phyloP scores from a whole-genome alignment of 2,329 filamentous ascomycete genomes.

The Fusarium sp. region DNA sequence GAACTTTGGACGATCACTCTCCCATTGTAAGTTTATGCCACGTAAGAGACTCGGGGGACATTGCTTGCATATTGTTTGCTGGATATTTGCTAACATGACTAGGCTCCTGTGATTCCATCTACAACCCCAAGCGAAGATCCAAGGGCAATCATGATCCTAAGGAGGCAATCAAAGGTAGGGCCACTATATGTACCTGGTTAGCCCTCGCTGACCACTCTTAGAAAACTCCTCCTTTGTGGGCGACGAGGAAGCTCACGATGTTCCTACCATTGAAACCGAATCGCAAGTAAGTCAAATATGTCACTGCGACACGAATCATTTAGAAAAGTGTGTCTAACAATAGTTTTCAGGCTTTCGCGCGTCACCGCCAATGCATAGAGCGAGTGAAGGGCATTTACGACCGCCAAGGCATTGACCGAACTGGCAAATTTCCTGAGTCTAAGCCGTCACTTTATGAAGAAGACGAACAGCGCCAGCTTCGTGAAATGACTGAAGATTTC shows the following conservation, averaged over 20 bases:
- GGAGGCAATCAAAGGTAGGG: background rate
- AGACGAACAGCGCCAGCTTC: slow-evolving; percentile 1
- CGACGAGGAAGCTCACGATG: background rate
- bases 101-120: background rate
- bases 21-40: background rate
- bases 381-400: background rate
- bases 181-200: background rate
- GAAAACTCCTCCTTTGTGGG: slow-evolving; percentile 10
- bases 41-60: background rate
- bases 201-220: background rate
- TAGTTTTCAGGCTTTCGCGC: background rate
- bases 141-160: background rate
- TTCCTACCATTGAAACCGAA: background rate
- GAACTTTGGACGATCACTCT: background rate
- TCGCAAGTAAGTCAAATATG: background rate
- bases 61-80: background rate
- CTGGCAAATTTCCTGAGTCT: background rate
- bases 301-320: background rate
- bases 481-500: slow-evolving; percentile 7
- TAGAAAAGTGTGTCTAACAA: background rate
- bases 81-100: background rate
- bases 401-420: background rate
- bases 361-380: background rate
- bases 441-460: background rate
- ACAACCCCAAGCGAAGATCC: background rate